Base-by-base conservation (phyloP, 2,329 filamentous ascomycete genomes). In the Phyllosticta citribraziliensis region DNA sequence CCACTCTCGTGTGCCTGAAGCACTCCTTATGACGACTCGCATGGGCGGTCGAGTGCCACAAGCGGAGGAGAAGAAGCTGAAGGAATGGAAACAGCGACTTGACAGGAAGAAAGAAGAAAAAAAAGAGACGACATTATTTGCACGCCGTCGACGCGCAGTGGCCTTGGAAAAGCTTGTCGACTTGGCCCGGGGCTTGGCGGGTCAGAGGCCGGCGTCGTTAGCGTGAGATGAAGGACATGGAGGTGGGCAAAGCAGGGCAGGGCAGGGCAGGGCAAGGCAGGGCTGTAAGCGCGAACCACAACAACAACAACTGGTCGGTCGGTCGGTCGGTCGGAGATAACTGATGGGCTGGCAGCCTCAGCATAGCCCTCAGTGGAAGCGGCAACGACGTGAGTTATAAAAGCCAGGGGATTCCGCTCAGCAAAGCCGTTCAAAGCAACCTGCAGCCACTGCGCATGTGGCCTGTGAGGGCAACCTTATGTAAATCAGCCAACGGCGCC, bases 401-500 rank as follows among this genome's bases (percentile, higher is more conserved):
- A 47, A 47, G 14, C 40, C 40, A 47, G 40, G 40, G 40, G 40
- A 47, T n/a, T 47, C 40, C 6, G 14, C n/a, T n/a, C 14, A 47
- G 17, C 40, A 47, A 47, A n/a, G 33, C 33, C 40, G 19, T n/a
- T 14, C 40, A 4, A 47, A n/a, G 40, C 8, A 6, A n/a, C 40
- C n/a, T 47, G 40, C 40, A 47, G 40, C 27, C 27, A 30, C 6
- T 30, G 27, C 5, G 27, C 30, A 35, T 54, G 30, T 56, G 53
- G 58, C 27, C 58, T 55, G 58, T 56, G 35, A 51, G 58, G 35
- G 35, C 35, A 47, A 24, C 58, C 58, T 60, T 55, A 60, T 60
- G 58, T 60, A 60, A 60, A 60, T 51, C 53, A 47, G 53, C 58
- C 52, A 56, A 60, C 58, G 58, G 58, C 19, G 58, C 17, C 40